phyloP scores from a whole-genome alignment of 257 asterid species.

The Nicotiana attenuata region DNA sequence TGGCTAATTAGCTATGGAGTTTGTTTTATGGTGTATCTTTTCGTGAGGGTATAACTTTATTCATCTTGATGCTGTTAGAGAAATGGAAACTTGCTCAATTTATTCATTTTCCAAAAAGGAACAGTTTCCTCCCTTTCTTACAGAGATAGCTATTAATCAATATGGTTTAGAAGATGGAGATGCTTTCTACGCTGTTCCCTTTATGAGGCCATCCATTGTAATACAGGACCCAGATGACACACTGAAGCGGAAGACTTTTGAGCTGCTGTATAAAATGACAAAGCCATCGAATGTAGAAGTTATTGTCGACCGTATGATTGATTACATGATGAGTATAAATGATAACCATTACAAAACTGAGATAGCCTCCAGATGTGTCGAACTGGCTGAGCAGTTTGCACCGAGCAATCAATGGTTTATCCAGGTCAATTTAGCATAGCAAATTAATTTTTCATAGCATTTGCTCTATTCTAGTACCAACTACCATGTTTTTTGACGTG shows the following conservation, averaged over 20 bases:
- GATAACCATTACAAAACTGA: constrained; percentile 94
- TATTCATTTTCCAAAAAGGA: neutral
- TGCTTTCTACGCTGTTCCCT: neutral
- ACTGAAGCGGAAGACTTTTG: constrained; percentile 96
- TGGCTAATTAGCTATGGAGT: neutral
- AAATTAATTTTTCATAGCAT: neutral
- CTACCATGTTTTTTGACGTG: neutral
- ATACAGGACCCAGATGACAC: constrained; percentile 97
- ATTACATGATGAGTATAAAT: constrained; percentile 84
- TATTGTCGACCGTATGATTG: constrained; percentile 93
- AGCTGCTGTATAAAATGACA: constrained; percentile 91
- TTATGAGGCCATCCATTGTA: neutral
- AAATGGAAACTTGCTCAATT: neutral
- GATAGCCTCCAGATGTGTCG: constrained; percentile 98
- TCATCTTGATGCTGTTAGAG: neutral
- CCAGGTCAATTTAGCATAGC: constrained; percentile 48
- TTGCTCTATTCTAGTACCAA: neutral
- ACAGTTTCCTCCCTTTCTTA: neutral
- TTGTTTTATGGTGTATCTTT: neutral
- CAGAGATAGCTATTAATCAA: constrained; percentile 1
- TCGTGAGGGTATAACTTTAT: neutral
- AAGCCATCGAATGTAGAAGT: constrained; percentile 99
- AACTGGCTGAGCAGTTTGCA: constrained; percentile 97
- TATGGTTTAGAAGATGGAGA: neutral
- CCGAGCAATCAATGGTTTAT: constrained; percentile 99